A percentile compares a stretch with the other conserved stretches of the same genome.
These are phyloP conservation scores for Tetracentron sinense DNA, from an alignment of 164 flowering plant genomes.

Conservation along the genomic window DNA sequence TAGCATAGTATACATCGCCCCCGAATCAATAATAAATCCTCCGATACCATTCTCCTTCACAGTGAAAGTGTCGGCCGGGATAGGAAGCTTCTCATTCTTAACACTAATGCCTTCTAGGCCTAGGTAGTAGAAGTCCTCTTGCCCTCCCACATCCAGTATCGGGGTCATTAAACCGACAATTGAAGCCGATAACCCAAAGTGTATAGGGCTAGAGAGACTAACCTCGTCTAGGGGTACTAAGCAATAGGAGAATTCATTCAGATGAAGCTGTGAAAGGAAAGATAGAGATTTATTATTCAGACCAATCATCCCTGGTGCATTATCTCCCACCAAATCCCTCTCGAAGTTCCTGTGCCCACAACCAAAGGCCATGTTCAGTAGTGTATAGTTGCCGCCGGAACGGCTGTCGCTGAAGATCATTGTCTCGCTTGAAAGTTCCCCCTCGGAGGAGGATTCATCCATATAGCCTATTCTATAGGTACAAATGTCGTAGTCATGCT, in stretches of 20 bases:
- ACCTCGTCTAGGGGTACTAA: neutral
- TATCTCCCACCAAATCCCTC: too few relatives aligned
- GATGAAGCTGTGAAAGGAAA: neutral
- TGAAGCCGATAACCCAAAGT: neutral
- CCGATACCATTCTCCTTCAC: neutral
- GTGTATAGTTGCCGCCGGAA: neutral
- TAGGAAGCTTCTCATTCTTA: neutral
- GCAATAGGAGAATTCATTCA: neutral
- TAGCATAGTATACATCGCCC: neutral
- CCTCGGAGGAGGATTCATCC: neutral
- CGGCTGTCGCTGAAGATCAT: neutral
- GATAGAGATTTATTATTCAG: neutral
- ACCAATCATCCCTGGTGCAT: slow-evolving; percentile 3
- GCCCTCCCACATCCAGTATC: neutral
- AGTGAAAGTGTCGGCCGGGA: neutral
- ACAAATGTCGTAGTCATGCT: neutral
- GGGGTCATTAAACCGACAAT: neutral
- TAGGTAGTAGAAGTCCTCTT: neutral
- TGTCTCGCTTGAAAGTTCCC: neutral
- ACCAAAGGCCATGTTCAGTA: neutral
- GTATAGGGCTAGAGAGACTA: neutral
- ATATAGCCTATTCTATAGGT: neutral
- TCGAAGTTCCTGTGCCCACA: neutral
- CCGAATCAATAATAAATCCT: slow-evolving; percentile 1
- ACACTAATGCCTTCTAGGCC: slow-evolving; percentile 3